Conservation (phyloP, 805 yeast species). For the Zygotorulaspora danielsina region DNA sequence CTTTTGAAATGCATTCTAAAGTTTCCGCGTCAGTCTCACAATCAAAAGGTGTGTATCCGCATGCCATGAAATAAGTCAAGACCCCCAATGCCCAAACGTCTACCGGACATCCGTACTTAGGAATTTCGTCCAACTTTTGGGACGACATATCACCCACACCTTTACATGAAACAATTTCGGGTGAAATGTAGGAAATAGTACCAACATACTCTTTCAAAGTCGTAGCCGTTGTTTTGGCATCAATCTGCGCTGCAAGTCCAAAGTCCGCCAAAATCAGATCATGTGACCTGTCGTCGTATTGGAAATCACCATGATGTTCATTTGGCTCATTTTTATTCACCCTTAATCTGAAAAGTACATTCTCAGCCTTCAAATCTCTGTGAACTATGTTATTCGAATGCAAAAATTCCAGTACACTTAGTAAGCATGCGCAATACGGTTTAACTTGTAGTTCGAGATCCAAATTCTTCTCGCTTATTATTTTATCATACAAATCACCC, state of each 20-base stretch:
- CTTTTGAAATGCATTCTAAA: conserved; percentile 52
- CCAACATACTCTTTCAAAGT: conserved; percentile 52
- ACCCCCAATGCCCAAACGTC: conserved; percentile 81
- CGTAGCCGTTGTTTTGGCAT: conserved; percentile 34
- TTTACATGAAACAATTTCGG: conserved; percentile 52
- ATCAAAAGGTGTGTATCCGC: conserved; percentile 76
- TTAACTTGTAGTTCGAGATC: conserved; percentile 46
- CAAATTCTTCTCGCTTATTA: conserved; percentile 44
- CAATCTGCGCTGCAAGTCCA: conserved; percentile 55
- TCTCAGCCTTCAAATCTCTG: conserved; percentile 71
- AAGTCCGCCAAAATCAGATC: conserved; percentile 41
- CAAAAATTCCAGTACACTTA: conserved; percentile 53
- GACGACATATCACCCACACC: conserved; percentile 25
- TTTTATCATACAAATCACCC: conserved; percentile 63
- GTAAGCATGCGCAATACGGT: conserved; percentile 46
- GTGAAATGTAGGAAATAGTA: conserved; percentile 72
- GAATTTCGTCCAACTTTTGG: conserved; percentile 14
- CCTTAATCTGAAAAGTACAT: conserved; percentile 47
- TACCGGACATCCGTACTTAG: conserved; percentile 52
- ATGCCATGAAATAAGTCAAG: conserved; percentile 60
- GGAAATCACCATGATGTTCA: conserved; percentile 40
- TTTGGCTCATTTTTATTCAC: conserved; percentile 26
- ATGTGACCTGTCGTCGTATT: conserved; percentile 31
- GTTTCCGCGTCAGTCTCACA: conserved; percentile 69
- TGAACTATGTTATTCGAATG: conserved; percentile 61